Evolutionary conservation across 345 rosid genomes (phyloP).

Genomic region (Hibiscus syriacus): DNA sequence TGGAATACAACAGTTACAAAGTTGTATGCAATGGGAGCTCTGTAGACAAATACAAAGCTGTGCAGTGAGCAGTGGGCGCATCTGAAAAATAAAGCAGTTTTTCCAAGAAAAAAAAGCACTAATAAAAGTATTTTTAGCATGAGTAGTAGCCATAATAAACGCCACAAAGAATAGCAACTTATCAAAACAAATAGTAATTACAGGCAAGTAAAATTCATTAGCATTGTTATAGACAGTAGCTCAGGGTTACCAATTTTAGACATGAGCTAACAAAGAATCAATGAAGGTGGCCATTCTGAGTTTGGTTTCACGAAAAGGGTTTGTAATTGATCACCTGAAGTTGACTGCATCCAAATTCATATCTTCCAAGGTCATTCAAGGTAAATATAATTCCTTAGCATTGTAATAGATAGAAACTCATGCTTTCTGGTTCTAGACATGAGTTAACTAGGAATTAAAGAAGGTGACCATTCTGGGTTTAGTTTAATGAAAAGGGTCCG

Average conservation of each 20-base stretch:
- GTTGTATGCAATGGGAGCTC: too few species aligned
- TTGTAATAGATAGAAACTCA: background rate
- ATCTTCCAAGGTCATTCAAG: background rate
- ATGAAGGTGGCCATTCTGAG: background rate
- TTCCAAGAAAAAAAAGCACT: too few species aligned
- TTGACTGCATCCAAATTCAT: background rate
- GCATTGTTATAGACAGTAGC: background rate
- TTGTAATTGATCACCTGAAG: background rate
- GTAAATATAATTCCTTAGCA: background rate
- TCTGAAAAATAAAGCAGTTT: too few species aligned
- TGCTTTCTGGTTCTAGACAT: background rate
- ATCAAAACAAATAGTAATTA: too few species aligned
- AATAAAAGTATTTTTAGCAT: too few species aligned
- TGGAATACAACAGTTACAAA: too few species aligned
- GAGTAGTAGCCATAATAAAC: too few species aligned
- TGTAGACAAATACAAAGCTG: too few species aligned
- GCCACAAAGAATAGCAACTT: too few species aligned
- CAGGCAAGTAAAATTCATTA: background rate
- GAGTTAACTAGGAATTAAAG: background rate
- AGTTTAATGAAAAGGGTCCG: background rate
- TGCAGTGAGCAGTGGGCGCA: too few species aligned
- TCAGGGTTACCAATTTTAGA: background rate
- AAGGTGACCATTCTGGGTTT: constrained; percentile 4
- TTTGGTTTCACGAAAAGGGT: background rate
- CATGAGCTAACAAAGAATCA: background rate